Base-by-base conservation (phyloP, 441 rosid genomes). In the Pelargonium cotyledonis region DNA sequence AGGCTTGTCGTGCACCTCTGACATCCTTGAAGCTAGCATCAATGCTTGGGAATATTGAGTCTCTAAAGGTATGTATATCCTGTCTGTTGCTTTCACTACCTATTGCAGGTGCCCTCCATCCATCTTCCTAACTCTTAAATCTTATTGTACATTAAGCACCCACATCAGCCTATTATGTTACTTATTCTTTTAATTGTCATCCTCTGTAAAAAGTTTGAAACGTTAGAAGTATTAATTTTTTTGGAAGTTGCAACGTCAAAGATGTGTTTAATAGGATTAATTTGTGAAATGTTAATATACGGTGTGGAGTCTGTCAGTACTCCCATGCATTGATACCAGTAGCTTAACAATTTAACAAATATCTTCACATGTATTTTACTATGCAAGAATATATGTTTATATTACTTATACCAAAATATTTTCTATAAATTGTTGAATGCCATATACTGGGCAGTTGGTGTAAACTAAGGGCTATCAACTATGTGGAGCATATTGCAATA, bases 21-120 rank as follows among this genome's bases (percentile, higher is more conserved):
- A 63, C 77, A 15, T 78, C 88, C 58, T 77, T 89, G 80, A 89
- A 78, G 80, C 81, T 95, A 65, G 83, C 92, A 72, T 75, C 91
- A 12, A 75, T 84, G 89, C 81, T 95, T 58, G 86, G 73, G 73
- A 85, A 81, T 81, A 92, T 92, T 71, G 80, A 72, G 58, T 79
- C 90, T 74, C 78, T 91, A 49, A 90, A 88, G 89, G 97, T 90
- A 85, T 15, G 53, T 62, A 35, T 31, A 6, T 55, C 55, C 9
- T 57, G 55, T 53, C 58, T 67, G 40, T 21, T 47, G n/a, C 4
- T 31, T 40, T 68, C 16, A 53, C 51, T 68, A n/a, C 15, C 7
- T 16, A 55, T 15, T 55, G 58, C n/a, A 8, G 23, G 23, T 18
- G 4, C 6, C 61, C 5, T 3, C 23, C 5, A 55, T 55, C 23